Conservation (phyloP, 2,329 filamentous ascomycete species). For the Pseudogymnoascus sp. region DNA sequence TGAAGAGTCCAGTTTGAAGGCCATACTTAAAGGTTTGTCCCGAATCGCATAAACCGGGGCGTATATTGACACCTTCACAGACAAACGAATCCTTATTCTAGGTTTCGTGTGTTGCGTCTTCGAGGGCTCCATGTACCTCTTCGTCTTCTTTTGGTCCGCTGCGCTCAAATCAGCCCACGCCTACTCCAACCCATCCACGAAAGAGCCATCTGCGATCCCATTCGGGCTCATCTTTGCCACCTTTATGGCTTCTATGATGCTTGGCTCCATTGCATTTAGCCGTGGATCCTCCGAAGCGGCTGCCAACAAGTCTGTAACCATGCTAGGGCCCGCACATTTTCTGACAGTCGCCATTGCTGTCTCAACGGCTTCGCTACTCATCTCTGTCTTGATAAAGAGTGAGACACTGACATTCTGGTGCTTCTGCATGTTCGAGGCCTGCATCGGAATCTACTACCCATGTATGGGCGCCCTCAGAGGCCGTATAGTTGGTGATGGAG, state of each 20-base stretch:
- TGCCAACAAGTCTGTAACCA: conserved; percentile 22
- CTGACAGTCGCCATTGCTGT: conserved; percentile 35
- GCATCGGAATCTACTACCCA: conserved; percentile 51
- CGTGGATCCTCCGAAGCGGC: conserved; percentile 11
- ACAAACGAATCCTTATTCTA: conserved; percentile 44
- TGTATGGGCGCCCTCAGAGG: conserved; percentile 49
- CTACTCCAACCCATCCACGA: conserved; percentile 28
- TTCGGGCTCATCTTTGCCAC: conserved; percentile 49
- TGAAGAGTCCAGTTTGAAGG: conserved; percentile 18
- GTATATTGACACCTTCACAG: conserved; percentile 24
- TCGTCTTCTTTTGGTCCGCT: conserved; percentile 56
- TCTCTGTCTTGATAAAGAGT: conserved; percentile 36
- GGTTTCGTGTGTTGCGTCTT: conserved; percentile 48
- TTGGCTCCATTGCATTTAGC: conserved; percentile 49
- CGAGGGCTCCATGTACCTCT: conserved; percentile 55
- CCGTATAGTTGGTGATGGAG: conserved; percentile 44
- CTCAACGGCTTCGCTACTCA: conserved; percentile 33
- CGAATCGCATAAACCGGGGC: conserved; percentile 14
- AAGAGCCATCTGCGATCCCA: conserved; percentile 22
- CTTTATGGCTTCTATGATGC: conserved; percentile 53
- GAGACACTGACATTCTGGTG: conserved; percentile 44
- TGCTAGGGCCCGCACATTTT: conserved; percentile 23
- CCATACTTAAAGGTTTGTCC: conserved; percentile 16
- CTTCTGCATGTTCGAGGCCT: conserved; percentile 50
- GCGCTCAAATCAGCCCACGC: conserved; percentile 42